Evolutionary conservation across 768 basidiomycete species (phyloP), one percentile per base, ranked within the genome.

Genomic region (Megacollybia marginata): DNA sequence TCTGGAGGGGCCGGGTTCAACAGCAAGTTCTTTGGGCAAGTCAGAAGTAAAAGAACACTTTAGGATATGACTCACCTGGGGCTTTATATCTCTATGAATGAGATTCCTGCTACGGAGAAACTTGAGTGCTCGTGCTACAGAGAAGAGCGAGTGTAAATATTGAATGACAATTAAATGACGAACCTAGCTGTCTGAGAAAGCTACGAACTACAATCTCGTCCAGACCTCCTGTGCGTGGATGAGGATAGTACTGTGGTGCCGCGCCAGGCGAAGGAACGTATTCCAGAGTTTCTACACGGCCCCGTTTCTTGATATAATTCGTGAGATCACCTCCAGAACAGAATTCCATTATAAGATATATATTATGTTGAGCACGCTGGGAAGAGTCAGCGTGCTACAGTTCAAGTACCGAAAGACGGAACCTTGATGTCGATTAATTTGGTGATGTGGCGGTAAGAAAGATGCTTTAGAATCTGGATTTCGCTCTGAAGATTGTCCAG

Each of bases 401-500:
- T 32, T 2, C 15, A 20, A 44, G 9, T 16, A n/a, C 34, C 42
- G 52, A 33, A 46, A 20, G 12, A 13, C 59, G 73, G 54, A 64
- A 96, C 93, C 54, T 97, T 83, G 55, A 97, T 94, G 63, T 97
- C 92, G 48, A 93, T 82, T 23, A 99, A 73, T 56, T 83, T 83
- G 8, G 96, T 97, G 47, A 99, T 89, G 69, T 98, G 92, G 40
- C 88, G 74, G 66, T 99, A 93, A 5, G 85, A 88, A 46, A 97
- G 78, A 1, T 85, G 83, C 71, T 97, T 98, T 59, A 98, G 80
- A 54, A 99, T 97, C 54, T 92, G 84, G 51, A 98, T 97, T 74
- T 99, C 96, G 58, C 88, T 89, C 64, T 96, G 92, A n/a, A 98
- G 80, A 62, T 97, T 98, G 70, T 98, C 94, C 51, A 97, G 83